phyloP scores from a whole-genome alignment of 345 rosid genomes.

The Euphorbia lathyris region DNA sequence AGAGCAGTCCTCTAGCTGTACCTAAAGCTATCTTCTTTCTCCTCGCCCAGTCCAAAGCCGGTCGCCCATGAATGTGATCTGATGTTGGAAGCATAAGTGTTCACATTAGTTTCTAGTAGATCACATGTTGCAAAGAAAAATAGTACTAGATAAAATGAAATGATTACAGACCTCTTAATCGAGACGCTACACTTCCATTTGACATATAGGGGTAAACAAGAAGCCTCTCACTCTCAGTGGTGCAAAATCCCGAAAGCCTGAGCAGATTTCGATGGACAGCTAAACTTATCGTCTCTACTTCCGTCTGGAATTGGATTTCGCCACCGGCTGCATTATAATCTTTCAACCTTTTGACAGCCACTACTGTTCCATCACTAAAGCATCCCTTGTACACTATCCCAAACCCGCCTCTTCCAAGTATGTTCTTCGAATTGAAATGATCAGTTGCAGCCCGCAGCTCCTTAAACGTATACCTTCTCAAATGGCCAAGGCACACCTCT shows the following conservation, averaged over 20 bases:
- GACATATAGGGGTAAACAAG: constrained; percentile 96
- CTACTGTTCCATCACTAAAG: constrained; percentile 65
- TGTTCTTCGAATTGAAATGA: constrained; percentile 81
- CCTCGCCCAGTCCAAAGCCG: constrained; percentile 81
- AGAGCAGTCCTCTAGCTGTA: constrained; percentile 81
- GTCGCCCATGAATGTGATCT: constrained; percentile 65
- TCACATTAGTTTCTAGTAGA: background rate
- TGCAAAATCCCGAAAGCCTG: constrained; percentile 92
- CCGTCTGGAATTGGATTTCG: constrained; percentile 96
- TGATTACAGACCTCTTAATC: constrained; percentile 63
- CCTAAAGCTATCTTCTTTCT: constrained; percentile 87
- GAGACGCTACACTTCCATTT: constrained; percentile 93
- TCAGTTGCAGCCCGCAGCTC: constrained; percentile 90
- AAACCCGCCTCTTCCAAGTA: constrained; percentile 89
- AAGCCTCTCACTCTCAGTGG: constrained; percentile 83
- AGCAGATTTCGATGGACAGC: constrained; percentile 97
- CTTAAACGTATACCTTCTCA: constrained; percentile 79
- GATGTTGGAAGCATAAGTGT: constrained; percentile 11
- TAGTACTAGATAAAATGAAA: too few species aligned
- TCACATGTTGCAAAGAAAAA: too few species aligned
- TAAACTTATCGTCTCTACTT: constrained; percentile 90
- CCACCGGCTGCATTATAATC: constrained; percentile 87
- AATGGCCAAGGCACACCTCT: constrained; percentile 82
- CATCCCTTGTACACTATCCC: constrained; percentile 94
- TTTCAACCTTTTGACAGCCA: constrained; percentile 97